Evolutionary conservation across 169 alveolate species (phyloP), one percentile per base, ranked within the genome.

Genomic region (Babesia ovata): DNA sequence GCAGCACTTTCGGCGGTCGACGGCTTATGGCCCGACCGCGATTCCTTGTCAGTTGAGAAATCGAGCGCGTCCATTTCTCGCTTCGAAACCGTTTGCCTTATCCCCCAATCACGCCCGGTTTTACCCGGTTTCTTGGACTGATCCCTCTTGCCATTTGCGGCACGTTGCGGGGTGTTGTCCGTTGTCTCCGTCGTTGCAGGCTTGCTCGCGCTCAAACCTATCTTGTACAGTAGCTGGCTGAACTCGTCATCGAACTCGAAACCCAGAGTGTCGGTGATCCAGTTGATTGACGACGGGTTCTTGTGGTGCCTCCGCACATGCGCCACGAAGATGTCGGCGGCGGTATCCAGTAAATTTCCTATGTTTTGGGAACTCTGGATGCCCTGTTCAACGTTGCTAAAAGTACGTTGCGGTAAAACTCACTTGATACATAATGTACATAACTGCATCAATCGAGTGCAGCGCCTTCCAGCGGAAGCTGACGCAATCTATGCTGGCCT

Each of bases 1-100:
- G 22, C 48, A 33, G 14, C 21, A 42, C 46, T 58, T 12, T 26
- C 56, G 33, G 36, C 57, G 67, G 45, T 44, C 26, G 71, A 3
- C 36, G 50, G 19, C 42, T 50, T 42, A 2, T 14, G 17, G n/a
- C 52, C 19, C 36, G 22, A 21, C 17, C 44, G 22, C 29, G 56
- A 11, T 14, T 72, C 79, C 28, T 62, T 63, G 48, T 81, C 73
- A 33, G 61, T 72, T 4, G 90, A 83, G 50, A 39, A 83, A 29
- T 83, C 90, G 44, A 83, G 54, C 46, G 52, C 90, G 48, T 83
- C 90, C 71, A 83, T 75, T 14, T 83, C 90, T 45, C 54, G 39
- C 50, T 75, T 46, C 19, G 90, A 60, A 1, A 83, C 86, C 16
- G 49, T 56, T 21, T 42, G 36, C 45, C 52, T 71, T 7, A 74